Evolutionary conservation across 805 yeast species (phyloP).

Genomic region (Metschnikowia colocasiae): DNA sequence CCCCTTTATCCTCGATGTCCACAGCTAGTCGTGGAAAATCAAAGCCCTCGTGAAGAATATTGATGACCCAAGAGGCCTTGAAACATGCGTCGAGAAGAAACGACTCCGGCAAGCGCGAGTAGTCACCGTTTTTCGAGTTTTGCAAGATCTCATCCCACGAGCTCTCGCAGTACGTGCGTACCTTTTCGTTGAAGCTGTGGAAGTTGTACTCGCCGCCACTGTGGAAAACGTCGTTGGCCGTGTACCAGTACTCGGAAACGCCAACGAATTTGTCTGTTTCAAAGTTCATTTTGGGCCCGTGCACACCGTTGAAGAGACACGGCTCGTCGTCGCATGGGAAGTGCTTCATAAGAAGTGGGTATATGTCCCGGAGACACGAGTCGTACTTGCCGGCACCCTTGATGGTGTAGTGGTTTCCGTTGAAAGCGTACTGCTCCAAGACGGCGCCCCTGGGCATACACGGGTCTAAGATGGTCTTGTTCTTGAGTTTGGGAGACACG

Average conservation of each 20-base stretch:
- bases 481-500: conserved; percentile 6
- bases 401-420: conserved; percentile 47
- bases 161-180: conserved; percentile 68
- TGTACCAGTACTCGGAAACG: conserved; percentile 95
- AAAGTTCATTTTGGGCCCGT: conserved; percentile 85
- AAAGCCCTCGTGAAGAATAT: conserved; percentile 88
- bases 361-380: conserved; percentile 64
- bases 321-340: conserved; percentile 84
- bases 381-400: conserved; percentile 78
- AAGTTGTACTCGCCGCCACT: conserved; percentile 88
- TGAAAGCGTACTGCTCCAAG: conserved; percentile 41
- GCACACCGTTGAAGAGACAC: conserved; percentile 91
- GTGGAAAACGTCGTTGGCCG: conserved; percentile 86
- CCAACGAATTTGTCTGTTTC: conserved; percentile 82
- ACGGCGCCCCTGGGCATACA: conserved; percentile 70
- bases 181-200: conserved; percentile 58
- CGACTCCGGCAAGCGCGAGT: conserved; percentile 49
- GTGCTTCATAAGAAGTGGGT: conserved; percentile 74
- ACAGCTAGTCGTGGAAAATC: conserved; percentile 71
- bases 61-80: conserved; percentile 92
- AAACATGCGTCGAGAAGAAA: conserved; percentile 77
- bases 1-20: conserved; percentile 31
- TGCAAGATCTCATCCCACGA: conserved; percentile 60
- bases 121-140: conserved; percentile 52
- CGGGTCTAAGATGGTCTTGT: conserved; percentile 53